A percentile compares a stretch with the other conserved stretches of the same genome.
These are phyloP conservation scores for Carallia pectinifolia DNA, from an alignment of 345 rosid genomes.

Conservation along the genomic window DNA sequence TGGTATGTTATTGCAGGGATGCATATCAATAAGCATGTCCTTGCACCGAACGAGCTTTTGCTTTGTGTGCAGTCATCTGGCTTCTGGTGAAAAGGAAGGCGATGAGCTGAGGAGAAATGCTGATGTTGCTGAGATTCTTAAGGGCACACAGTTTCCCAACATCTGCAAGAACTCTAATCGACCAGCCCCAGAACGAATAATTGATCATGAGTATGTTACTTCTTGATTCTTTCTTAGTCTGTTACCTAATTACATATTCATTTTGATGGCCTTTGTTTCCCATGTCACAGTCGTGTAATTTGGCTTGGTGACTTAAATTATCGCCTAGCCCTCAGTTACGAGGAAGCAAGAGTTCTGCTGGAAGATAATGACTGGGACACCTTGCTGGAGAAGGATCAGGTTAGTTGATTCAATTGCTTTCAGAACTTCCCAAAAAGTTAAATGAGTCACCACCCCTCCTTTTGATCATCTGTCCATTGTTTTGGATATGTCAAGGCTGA, in stretches of 20 bases:
- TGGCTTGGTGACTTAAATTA: constrained; percentile 98
- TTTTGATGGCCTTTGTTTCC: neutral
- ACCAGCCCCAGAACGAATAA: constrained; percentile 63
- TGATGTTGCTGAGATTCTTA: constrained; percentile 79
- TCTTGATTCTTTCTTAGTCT: neutral
- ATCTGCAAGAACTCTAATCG: constrained; percentile 59
- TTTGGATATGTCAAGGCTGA: too few relatives aligned
- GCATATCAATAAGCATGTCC: constrained; percentile 89
- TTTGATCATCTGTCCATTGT: neutral
- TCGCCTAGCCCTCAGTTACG: constrained; percentile 74
- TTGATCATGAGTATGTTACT: constrained; percentile 74
- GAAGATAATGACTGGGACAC: constrained; percentile 81
- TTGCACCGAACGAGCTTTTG: constrained; percentile 88
- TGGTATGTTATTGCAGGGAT: constrained; percentile 53
- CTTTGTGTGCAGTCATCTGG: constrained; percentile 92
- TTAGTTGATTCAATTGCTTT: constrained; percentile 15
- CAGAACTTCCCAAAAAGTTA: neutral
- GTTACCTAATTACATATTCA: neutral
- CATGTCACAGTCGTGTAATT: constrained; percentile 60
- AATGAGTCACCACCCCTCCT: neutral
- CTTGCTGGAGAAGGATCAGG: constrained; percentile 90
- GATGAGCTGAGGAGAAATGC: constrained; percentile 88
- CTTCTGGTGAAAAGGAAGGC: constrained; percentile 97
- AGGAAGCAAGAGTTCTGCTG: constrained; percentile 62
- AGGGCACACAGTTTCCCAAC: constrained; percentile 65